Evolutionary conservation across 2,329 filamentous ascomycete species (phyloP).

Genomic region (Fusarium clavum): DNA sequence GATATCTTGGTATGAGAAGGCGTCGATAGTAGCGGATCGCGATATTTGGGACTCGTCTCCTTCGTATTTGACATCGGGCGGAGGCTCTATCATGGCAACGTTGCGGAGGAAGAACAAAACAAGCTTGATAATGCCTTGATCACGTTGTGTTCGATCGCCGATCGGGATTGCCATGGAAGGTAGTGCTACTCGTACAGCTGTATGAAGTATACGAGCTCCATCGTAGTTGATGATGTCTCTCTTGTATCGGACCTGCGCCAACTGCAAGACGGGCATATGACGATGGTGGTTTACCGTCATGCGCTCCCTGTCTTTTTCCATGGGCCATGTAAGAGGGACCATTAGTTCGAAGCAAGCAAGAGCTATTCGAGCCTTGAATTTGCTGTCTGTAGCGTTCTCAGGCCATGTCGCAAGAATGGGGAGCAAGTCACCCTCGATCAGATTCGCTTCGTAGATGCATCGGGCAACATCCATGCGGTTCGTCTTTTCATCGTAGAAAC

Average conservation of each 20-base stretch:
- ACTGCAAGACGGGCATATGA: slow-evolving; percentile 88
- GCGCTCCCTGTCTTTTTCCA: slow-evolving; percentile 80
- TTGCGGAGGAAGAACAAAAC: slow-evolving; percentile 91
- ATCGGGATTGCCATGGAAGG: slow-evolving; percentile 85
- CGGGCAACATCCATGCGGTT: slow-evolving; percentile 95
- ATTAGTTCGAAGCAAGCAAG: slow-evolving; percentile 90
- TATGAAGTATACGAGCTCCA: slow-evolving; percentile 79
- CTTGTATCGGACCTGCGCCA: slow-evolving; percentile 92
- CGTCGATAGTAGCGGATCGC: slow-evolving; percentile 86
- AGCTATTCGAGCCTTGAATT: slow-evolving; percentile 81
- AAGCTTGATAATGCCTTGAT: slow-evolving; percentile 93
- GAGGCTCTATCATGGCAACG: slow-evolving; percentile 83
- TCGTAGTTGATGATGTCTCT: slow-evolving; percentile 87
- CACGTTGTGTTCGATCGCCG: slow-evolving; percentile 79
- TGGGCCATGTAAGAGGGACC: slow-evolving; percentile 93
- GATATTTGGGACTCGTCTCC: slow-evolving; percentile 93
- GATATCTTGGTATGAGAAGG: slow-evolving; percentile 91
- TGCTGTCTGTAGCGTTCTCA: slow-evolving; percentile 77
- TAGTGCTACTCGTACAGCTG: slow-evolving; percentile 82
- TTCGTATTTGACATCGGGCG: slow-evolving; percentile 78
- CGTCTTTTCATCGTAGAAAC: slow-evolving; percentile 91
- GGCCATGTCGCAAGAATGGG: slow-evolving; percentile 89
- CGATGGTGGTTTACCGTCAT: slow-evolving; percentile 95
- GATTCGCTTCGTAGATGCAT: slow-evolving; percentile 89
- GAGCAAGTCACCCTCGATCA: slow-evolving; percentile 89